phyloP scores from a whole-genome alignment of 2,329 filamentous ascomycete species.

The Zelopaecilomyces penicillatus region DNA sequence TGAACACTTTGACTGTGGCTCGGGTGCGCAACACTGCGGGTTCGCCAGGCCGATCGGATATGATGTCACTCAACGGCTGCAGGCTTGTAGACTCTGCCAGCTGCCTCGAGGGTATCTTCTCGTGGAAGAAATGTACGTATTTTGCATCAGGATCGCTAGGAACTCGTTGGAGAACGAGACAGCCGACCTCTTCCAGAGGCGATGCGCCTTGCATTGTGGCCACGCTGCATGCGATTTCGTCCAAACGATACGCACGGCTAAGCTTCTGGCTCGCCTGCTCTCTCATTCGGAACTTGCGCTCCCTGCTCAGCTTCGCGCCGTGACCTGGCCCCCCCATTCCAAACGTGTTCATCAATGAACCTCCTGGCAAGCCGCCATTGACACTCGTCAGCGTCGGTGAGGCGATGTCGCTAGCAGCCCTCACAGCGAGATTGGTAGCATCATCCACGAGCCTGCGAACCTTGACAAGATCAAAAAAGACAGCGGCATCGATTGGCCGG shows the following conservation, averaged over 20 bases:
- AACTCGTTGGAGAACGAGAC: slow-evolving; percentile 62
- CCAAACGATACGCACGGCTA: slow-evolving; percentile 66
- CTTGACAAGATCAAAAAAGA: slow-evolving; percentile 78
- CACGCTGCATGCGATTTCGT: slow-evolving; percentile 77
- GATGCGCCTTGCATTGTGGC: slow-evolving; percentile 76
- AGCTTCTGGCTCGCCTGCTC: slow-evolving; percentile 74
- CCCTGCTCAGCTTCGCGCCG: slow-evolving; percentile 61
- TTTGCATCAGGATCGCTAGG: slow-evolving; percentile 63
- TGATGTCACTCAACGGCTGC: slow-evolving; percentile 57
- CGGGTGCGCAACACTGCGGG: slow-evolving; percentile 62
- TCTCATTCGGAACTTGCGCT: slow-evolving; percentile 70
- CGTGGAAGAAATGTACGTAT: slow-evolving; percentile 89
- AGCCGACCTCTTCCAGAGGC: slow-evolving; percentile 67
- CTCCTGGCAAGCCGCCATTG: slow-evolving; percentile 30
- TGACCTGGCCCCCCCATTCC: slow-evolving; percentile 40
- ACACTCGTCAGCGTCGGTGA: slow-evolving; percentile 53
- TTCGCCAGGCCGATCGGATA: slow-evolving; percentile 54
- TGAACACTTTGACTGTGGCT: slow-evolving; percentile 67
- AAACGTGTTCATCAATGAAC: slow-evolving; percentile 12
- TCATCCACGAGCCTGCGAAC: slow-evolving; percentile 74
- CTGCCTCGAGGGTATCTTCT: slow-evolving; percentile 73
- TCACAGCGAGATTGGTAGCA: slow-evolving; percentile 67
- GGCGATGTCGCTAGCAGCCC: slow-evolving; percentile 65
- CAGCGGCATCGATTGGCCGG: slow-evolving; percentile 67
- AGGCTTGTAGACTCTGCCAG: slow-evolving; percentile 65